Evolutionary conservation across 208 protist genomes (phyloP).

Genomic region (Trypanosoma mega): DNA sequence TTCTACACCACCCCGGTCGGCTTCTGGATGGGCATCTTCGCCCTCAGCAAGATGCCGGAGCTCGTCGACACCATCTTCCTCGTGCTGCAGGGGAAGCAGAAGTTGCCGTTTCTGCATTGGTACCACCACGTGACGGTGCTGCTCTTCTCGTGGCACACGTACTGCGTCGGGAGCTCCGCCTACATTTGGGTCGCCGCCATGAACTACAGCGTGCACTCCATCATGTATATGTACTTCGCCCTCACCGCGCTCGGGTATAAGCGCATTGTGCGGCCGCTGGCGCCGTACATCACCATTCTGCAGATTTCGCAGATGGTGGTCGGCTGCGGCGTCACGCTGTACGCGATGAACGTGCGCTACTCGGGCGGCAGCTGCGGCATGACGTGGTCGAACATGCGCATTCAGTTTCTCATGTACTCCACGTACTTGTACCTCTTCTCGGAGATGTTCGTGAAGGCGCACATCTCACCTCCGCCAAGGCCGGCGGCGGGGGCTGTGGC

Average conservation of each 20-base stretch:
- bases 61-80: slow-evolving; percentile 73
- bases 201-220: slow-evolving; percentile 43
- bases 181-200: slow-evolving; percentile 35
- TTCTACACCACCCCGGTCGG: slow-evolving; percentile 27
- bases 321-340: slow-evolving; percentile 25
- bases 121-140: slow-evolving; percentile 48
- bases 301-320: slow-evolving; percentile 47
- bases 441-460: slow-evolving; percentile 87
- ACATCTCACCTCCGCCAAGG: slow-evolving; percentile 44
- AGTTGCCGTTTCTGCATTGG: slow-evolving; percentile 82
- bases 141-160: slow-evolving; percentile 49
- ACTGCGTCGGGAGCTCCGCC: slow-evolving; percentile 14
- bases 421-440: slow-evolving; percentile 94
- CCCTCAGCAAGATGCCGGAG: slow-evolving; percentile 62
- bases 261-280: slow-evolving; percentile 18
- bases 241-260: slow-evolving; percentile 23
- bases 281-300: slow-evolving; percentile 34
- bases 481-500: not conserved
- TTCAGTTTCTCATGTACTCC: slow-evolving; percentile 88
- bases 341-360: slow-evolving; percentile 19
- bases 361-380: slow-evolving; percentile 56
- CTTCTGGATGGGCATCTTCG: slow-evolving; percentile 45
- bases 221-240: slow-evolving; percentile 49
- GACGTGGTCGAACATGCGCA: slow-evolving; percentile 47
- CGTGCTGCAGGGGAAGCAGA: slow-evolving; percentile 57